A percentile compares a stretch with the other conserved stretches of the same genome.
These are phyloP conservation scores for Coemansia sp. DNA, from an alignment of 192 early-diverging fungal genomes.

Conservation along the genomic window DNA sequence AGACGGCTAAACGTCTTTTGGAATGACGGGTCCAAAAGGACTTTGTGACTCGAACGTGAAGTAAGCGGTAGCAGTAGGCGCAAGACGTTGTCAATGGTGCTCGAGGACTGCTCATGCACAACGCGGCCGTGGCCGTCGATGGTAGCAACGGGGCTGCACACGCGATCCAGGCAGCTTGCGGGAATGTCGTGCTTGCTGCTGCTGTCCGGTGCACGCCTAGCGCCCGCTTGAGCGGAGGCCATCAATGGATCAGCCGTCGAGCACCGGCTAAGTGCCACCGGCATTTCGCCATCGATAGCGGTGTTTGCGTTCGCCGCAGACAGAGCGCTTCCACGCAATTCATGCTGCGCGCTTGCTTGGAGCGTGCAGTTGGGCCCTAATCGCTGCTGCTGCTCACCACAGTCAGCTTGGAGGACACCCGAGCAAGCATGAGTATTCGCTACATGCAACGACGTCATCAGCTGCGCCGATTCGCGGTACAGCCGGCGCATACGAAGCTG, in stretches of 20 bases:
- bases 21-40: slow-evolving; percentile 46
- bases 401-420: not conserved
- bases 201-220: not conserved
- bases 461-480: slow-evolving; percentile 32
- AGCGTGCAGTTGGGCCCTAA: not conserved
- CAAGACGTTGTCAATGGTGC: slow-evolving; percentile 30
- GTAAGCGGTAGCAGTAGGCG: slow-evolving; percentile 33
- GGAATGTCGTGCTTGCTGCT: not conserved
- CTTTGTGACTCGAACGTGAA: slow-evolving; percentile 6
- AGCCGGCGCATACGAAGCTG: slow-evolving; percentile 45
- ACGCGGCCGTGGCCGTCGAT: slow-evolving; percentile 33
- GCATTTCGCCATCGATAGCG: not conserved
- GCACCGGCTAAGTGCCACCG: slow-evolving; percentile 8
- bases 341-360: not conserved
- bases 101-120: slow-evolving; percentile 22
- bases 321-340: not conserved
- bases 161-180: not conserved
- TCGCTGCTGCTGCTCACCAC: not conserved
- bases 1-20: slow-evolving; percentile 39
- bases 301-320: not conserved
- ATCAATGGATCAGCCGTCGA: slow-evolving; percentile 15
- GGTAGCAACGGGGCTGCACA: slow-evolving; percentile 20
- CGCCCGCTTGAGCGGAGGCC: not conserved
- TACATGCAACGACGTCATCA: slow-evolving; percentile 35
- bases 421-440: not conserved